A percentile compares a stretch with the other conserved stretches of the same genome.
Evolutionary conservation across 208 protist species (phyloP).

Genomic region (Herpetomonas samuelpessoai): DNA sequence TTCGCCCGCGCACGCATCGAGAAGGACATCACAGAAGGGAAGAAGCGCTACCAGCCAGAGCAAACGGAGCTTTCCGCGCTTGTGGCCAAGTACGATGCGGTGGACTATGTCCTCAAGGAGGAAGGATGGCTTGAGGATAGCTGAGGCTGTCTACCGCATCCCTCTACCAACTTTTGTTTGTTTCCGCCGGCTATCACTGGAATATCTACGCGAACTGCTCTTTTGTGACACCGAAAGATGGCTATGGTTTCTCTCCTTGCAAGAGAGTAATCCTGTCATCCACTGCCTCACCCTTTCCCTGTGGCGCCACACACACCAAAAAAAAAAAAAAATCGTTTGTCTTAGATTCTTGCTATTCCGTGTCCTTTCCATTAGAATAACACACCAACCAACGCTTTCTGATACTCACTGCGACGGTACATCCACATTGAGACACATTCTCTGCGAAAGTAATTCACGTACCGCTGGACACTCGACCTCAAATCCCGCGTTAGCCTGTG

Average conservation of each 20-base stretch:
- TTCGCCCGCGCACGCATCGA: conserved; percentile 59
- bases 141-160: not conserved
- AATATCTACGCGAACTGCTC: too few relatives aligned
- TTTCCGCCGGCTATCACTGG: too few relatives aligned
- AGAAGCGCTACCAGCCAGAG: conserved; percentile 29
- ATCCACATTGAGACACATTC: too few relatives aligned
- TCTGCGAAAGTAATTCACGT: too few relatives aligned
- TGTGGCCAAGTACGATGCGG: conserved; percentile 21
- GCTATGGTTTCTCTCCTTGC: not conserved
- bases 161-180: not conserved
- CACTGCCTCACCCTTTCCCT: not conserved
- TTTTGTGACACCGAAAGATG: too few relatives aligned
- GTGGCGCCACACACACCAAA: not conserved
- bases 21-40: conserved; percentile 48
- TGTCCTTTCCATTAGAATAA: too few relatives aligned
- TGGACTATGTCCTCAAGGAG: conserved; percentile 29
- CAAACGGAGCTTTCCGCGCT: conserved; percentile 56
- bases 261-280: not conserved
- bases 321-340: not conserved
- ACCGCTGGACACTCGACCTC: not conserved
- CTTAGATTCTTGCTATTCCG: too few relatives aligned
- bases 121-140: conserved; percentile 69
- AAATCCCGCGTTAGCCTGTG: not conserved
- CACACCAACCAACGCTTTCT: too few relatives aligned
- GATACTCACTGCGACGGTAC: too few relatives aligned